Base-by-base conservation (phyloP, 2,329 filamentous ascomycete genomes). In the Colletotrichum cereale region DNA sequence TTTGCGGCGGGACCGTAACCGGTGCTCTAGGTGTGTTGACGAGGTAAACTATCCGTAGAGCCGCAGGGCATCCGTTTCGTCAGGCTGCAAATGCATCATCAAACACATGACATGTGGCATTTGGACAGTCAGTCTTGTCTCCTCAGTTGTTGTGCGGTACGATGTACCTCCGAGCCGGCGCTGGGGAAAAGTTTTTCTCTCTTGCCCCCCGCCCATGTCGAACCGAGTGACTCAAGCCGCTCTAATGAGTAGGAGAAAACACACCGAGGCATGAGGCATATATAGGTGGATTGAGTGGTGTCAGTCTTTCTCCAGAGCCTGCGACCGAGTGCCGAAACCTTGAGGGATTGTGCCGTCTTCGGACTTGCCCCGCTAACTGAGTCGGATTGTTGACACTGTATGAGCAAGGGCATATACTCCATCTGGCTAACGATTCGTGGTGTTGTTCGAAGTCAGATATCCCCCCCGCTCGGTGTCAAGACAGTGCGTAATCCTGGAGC, bases 21-120 rank as follows among this genome's bases (percentile, higher is more conserved):
- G 62, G 62, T 63, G 61, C 53, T 38, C n/a, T 60, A 34, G 47
- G 55, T 52, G 26, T n/a, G 14, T 38, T 14, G n/a, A 34, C 14
- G 8, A 36, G 21, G 14, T 48, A 26, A 8, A 34, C 29, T 26
- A n/a, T n/a, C n/a, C n/a, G n/a, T n/a, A 24, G 21, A 34, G 42
- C 36, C 16, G 31, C 61, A 44, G 55, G 42, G 61, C 24, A 36
- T 34, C 29, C 40, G 21, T 34, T 44, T 52, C 50, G 58, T 52
- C 42, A 58, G 26, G 48, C n/a, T 36, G 61, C 48, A 58, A 68
- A 69, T 66, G 61, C 66, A 60, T 60, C 31, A 47, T 66, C 60
- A 53, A 53, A 61, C 62, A 62, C 63, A 61, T 47, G 55, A 29
- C 50, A 47, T 47, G 62, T 58, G 53, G 55, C n/a, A 52, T 47